Conservation (phyloP, 257 asterid genomes). For the Thymus quinquecostatus region DNA sequence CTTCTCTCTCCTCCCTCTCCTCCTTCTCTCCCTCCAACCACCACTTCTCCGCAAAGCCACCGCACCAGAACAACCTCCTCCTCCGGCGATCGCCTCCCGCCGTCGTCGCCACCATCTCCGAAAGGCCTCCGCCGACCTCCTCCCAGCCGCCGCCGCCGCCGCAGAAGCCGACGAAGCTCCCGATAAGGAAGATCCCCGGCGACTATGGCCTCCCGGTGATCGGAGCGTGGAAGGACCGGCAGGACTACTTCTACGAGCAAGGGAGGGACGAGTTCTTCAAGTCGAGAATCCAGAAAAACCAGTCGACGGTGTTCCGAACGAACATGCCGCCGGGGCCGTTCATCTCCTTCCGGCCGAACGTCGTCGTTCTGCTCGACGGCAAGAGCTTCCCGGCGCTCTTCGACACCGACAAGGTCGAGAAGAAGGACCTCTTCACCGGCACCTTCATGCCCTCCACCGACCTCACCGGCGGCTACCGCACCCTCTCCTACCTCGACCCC, state of each 20-base stretch:
- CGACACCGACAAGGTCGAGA: slow-evolving; percentile 68
- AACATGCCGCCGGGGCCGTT: slow-evolving; percentile 88
- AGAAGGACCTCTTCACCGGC: slow-evolving; percentile 77
- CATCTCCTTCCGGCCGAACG: slow-evolving; percentile 64
- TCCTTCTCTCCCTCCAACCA: slow-evolving; percentile 28
- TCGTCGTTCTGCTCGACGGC: slow-evolving; percentile 72
- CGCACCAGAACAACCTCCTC: background rate
- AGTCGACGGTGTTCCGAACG: slow-evolving; percentile 70
- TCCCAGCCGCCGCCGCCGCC: slow-evolving; percentile 23
- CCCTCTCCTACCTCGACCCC: slow-evolving; percentile 71
- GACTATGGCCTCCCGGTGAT: slow-evolving; percentile 63
- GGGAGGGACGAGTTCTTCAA: slow-evolving; percentile 74
- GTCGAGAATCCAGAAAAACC: slow-evolving; percentile 62
- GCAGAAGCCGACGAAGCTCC: slow-evolving; percentile 31
- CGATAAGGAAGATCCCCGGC: slow-evolving; percentile 59
- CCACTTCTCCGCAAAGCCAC: slow-evolving; percentile 10
- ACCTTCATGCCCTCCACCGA: slow-evolving; percentile 75
- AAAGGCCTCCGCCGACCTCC: slow-evolving; percentile 31
- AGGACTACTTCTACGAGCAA: slow-evolving; percentile 75
- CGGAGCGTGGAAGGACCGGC: slow-evolving; percentile 70
- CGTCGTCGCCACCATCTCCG: slow-evolving; percentile 50
- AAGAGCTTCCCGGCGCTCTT: slow-evolving; percentile 72
- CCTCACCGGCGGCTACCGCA: slow-evolving; percentile 76
- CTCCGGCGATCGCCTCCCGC: background rate
- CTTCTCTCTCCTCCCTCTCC: slow-evolving; percentile 3